Evolutionary conservation across 2,329 filamentous ascomycete genomes (phyloP).

Genomic region (Fusarium pininemorale): DNA sequence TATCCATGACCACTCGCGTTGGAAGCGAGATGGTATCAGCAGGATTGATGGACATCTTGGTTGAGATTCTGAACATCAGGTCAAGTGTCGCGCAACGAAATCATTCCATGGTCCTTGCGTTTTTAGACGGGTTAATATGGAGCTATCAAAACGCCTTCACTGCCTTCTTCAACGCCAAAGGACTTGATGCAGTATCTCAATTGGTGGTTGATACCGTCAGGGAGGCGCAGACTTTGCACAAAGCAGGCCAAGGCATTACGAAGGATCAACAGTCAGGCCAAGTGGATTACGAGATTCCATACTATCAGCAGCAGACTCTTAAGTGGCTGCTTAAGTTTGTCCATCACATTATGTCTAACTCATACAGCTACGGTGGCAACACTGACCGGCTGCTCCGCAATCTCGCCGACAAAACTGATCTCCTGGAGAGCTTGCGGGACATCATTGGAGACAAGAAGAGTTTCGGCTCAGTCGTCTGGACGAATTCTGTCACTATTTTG

Average conservation of each 20-base stretch:
- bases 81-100: constrained; percentile 84
- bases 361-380: constrained; percentile 74
- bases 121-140: constrained; percentile 89
- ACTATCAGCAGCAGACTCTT: constrained; percentile 90
- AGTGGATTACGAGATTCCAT: constrained; percentile 93
- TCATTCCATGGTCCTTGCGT: constrained; percentile 84
- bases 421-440: constrained; percentile 80
- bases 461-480: constrained; percentile 96
- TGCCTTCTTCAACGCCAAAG: constrained; percentile 81
- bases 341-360: constrained; percentile 91
- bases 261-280: constrained; percentile 76
- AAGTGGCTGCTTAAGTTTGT: constrained; percentile 96
- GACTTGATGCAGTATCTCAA: constrained; percentile 89
- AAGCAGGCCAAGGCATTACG: constrained; percentile 76
- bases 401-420: constrained; percentile 88
- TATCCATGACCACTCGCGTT: constrained; percentile 78
- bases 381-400: constrained; percentile 92
- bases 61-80: constrained; percentile 86
- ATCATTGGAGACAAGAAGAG: constrained; percentile 82
- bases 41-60: constrained; percentile 87
- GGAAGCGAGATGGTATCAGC: constrained; percentile 87
- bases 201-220: constrained; percentile 83
- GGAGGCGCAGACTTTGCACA: constrained; percentile 72
- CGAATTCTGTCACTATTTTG: constrained; percentile 88
- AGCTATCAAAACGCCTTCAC: constrained; percentile 85